Evolutionary conservation across 23 red algal species (phyloP).

Genomic region (Gracilaria gracilis): DNA sequence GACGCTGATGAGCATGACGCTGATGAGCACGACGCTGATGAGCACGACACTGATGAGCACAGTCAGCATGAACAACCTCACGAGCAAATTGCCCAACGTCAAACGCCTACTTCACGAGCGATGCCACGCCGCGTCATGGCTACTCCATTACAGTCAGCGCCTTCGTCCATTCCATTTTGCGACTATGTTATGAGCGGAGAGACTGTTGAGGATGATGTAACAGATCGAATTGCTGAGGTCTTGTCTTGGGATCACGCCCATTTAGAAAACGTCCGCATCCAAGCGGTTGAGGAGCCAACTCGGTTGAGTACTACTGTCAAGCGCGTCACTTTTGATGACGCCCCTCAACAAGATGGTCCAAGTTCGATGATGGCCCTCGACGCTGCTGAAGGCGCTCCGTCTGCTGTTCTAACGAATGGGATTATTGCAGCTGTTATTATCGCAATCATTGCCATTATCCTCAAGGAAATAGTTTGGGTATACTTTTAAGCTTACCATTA

Average conservation of each 20-base stretch:
- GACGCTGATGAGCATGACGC: not conserved
- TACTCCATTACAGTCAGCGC: not conserved
- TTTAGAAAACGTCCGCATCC: not conserved
- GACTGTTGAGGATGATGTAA: conserved; percentile 35
- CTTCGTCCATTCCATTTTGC: conserved; percentile 14
- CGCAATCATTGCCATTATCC: conserved; percentile 28
- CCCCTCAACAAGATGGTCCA: not conserved
- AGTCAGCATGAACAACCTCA: too few relatives aligned
- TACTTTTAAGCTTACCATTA: not conserved
- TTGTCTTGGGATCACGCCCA: conserved; percentile 21
- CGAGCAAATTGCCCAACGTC: not conserved
- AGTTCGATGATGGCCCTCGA: not conserved
- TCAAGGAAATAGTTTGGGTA: conserved; percentile 23
- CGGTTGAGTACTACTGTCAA: not conserved
- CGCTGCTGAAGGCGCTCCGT: not conserved
- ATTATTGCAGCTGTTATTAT: conserved; percentile 18
- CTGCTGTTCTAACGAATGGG: not conserved
- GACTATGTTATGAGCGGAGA: conserved; percentile 37
- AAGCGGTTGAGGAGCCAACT: conserved; percentile 29
- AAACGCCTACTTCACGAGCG: not conserved
- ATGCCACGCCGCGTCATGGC: conserved; percentile 28
- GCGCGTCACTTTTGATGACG: not conserved
- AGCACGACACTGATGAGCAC: not conserved
- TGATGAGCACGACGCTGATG: conserved; percentile 1
- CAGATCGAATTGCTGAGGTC: conserved; percentile 34